Percentiles rank a stretch among this genome's conserved stretches.
phyloP scores from a whole-genome alignment of 768 basidiomycete genomes.

The Suillus placidus region DNA sequence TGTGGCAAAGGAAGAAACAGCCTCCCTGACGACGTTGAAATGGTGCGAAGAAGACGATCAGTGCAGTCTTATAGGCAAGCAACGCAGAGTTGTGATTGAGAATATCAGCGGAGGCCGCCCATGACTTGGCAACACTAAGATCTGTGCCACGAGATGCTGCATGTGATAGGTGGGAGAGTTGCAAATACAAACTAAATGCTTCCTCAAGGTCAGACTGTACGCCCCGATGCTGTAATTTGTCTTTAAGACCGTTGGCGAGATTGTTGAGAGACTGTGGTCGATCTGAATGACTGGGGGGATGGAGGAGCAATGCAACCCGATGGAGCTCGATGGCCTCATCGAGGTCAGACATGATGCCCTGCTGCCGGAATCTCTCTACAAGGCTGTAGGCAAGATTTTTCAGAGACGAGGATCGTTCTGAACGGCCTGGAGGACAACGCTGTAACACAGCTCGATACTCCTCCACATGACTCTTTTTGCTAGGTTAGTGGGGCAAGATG shows the following conservation, averaged over 20 bases:
- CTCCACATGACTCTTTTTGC: too few species aligned
- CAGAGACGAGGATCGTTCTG: neutral
- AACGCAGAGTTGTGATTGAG: neutral
- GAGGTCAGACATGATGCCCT: neutral
- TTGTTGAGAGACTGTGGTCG: neutral
- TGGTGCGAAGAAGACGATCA: neutral
- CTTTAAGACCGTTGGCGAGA: neutral
- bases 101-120: neutral
- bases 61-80: neutral
- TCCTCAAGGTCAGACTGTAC: neutral
- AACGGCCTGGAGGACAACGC: neutral
- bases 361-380: neutral
- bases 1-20: neutral
- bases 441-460: neutral
- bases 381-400: neutral
- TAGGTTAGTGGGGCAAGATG: neutral
- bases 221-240: neutral
- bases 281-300: neutral
- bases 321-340: neutral
- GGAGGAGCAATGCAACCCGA: neutral
- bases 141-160: neutral
- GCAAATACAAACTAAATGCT: neutral
- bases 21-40: neutral
- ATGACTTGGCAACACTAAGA: neutral
- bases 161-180: neutral